These are phyloP conservation scores for Vicia villosa DNA, from an alignment of 306 rosid species.

Conservation along the genomic window DNA sequence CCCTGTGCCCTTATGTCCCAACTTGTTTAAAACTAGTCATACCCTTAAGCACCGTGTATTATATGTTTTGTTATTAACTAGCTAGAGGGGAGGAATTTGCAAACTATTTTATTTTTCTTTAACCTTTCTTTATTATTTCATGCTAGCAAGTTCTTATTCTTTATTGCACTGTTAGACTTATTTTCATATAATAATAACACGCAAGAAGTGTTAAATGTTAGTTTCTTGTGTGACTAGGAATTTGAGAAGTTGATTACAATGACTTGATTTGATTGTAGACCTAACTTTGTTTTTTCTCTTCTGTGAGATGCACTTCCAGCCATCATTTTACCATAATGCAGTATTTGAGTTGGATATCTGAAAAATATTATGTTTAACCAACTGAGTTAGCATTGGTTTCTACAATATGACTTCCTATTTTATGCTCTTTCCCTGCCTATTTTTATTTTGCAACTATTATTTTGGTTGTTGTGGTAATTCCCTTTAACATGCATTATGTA, in stretches of 20 bases:
- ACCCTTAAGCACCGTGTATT: not conserved
- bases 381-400: too few relatives aligned
- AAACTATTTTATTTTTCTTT: not conserved
- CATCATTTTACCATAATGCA: constrained; percentile 85
- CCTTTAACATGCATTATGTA: too few relatives aligned
- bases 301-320: constrained; percentile 97
- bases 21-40: not conserved
- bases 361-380: too few relatives aligned
- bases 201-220: not conserved
- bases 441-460: too few relatives aligned
- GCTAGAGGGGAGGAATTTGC: not conserved
- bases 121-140: not conserved
- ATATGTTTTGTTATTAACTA: not conserved
- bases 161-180: not conserved
- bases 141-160: not conserved
- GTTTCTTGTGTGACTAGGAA: not conserved
- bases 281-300: constrained; percentile 98
- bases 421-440: too few relatives aligned
- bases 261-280: constrained; percentile 45
- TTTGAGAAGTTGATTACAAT: not conserved
- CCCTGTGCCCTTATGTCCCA: too few relatives aligned
- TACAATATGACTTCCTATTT: too few relatives aligned
- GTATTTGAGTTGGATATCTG: constrained; percentile 75
- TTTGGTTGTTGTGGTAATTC: accelerated
- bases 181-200: not conserved